Base-by-base conservation (phyloP, 1,284 basidiomycete species). In the Austroboletus novae-zelandiae region DNA sequence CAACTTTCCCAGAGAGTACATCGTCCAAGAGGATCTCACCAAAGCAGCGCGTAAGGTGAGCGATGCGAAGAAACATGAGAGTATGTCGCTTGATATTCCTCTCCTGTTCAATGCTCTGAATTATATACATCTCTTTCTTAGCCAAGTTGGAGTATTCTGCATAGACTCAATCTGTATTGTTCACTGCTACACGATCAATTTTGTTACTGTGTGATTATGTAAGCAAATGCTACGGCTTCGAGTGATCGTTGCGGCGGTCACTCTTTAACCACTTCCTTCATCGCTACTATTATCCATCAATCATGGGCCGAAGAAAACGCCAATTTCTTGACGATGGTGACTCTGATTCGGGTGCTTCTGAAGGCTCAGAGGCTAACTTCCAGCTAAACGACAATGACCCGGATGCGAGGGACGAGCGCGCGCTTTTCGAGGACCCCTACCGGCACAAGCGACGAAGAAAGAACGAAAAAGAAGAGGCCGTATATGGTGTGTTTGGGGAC, bases 1-100 rank as follows among this genome's bases (percentile, higher is more conserved):
- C 11, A 32, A 46, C 15, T 27, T 11, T 40, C 15, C 32, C 61
- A 91, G 94, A 53, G 94, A 96, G 63, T 94, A 91, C 55, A 75
- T 95, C 50, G 86, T 84, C 35, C 94, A 98, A 71, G 97, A 98
- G 62, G 96, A 99, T 72, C 78, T 98, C 53, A 94, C 92, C 61
- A 99, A 98, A 77, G 97, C 97, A n/a, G 94, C 92, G 15, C 80
- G 97, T 58, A 99, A 99, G 71, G 85, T 99, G 35, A 86, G 88
- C 45, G 96, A 98, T 60, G 88, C 91, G 27, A 97, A 97, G 84
- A 97, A 96, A 73, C 93, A 95, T 65, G 93, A 96, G 74, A 91
- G 90, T 86, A 66, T 74, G 84, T 76, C 40, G 10, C 35, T 43
- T 43, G 5, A 43, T 41, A 47, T 40, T 30, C 9, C 17, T 27